phyloP scores from a whole-genome alignment of 768 basidiomycete species.

The Phanerochaete sordida region DNA sequence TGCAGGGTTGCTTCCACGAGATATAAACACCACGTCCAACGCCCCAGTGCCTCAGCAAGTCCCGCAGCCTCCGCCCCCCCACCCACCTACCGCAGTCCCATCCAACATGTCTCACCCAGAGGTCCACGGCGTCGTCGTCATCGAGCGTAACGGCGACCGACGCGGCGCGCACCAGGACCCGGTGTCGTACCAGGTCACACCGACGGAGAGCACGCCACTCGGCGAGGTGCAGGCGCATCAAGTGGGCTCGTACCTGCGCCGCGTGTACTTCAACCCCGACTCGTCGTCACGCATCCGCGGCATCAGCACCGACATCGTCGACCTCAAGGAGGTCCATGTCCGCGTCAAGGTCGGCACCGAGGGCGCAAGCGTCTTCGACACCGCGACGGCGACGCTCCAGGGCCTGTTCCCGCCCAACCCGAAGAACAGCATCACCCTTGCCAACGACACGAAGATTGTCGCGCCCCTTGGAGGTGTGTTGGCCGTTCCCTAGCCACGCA shows the following conservation, averaged over 20 bases:
- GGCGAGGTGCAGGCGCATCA: conserved; percentile 68
- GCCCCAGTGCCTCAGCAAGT: not conserved
- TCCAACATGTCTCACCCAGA: conserved; percentile 35
- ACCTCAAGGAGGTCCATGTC: conserved; percentile 70
- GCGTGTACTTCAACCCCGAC: conserved; percentile 60
- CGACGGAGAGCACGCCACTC: conserved; percentile 71
- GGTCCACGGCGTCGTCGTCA: conserved; percentile 74
- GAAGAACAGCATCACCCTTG: conserved; percentile 69
- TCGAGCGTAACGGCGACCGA: conserved; percentile 80
- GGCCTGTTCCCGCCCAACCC: conserved; percentile 82
- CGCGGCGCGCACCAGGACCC: conserved; percentile 70
- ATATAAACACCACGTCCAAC: not conserved
- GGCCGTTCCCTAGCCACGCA: conserved; percentile 32
- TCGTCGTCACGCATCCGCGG: conserved; percentile 68
- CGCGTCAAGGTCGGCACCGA: conserved; percentile 84
- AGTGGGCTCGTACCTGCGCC: conserved; percentile 60
- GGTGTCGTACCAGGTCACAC: conserved; percentile 54
- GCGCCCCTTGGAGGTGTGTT: conserved; percentile 54
- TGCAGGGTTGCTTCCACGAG: not conserved
- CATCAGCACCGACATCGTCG: conserved; percentile 60
- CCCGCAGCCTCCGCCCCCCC: not conserved
- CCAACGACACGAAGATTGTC: conserved; percentile 68
- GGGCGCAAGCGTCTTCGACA: conserved; percentile 84
- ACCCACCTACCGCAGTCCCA: not conserved
- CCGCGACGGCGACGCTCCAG: conserved; percentile 79